Evolutionary conservation across 345 rosid genomes (phyloP).

Genomic region (Boechera retrofracta): DNA sequence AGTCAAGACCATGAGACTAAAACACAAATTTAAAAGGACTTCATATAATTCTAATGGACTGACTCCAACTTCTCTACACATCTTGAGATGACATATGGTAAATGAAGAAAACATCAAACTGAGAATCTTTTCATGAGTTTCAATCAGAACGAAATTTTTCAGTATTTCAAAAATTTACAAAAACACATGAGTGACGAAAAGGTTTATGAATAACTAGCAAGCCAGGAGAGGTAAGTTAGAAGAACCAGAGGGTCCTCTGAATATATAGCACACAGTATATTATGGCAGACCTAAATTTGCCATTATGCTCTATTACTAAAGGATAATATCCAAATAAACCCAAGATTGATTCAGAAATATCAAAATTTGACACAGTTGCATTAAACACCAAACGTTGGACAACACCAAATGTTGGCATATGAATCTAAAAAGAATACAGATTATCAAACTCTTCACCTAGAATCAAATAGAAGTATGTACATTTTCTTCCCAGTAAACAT

Average conservation of each 20-base stretch:
- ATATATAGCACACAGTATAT: background rate
- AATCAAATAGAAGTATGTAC: background rate
- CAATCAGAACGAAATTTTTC: background rate
- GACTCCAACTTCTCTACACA: conserved; percentile 3
- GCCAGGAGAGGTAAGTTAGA: background rate
- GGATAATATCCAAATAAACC: background rate
- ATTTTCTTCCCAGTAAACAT: conserved; percentile 1
- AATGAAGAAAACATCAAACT: conserved; percentile 6
- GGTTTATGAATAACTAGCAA: conserved; percentile 1
- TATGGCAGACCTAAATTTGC: background rate
- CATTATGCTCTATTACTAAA: background rate
- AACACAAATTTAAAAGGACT: background rate
- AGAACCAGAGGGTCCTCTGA: conserved; percentile 8
- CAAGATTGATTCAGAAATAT: background rate
- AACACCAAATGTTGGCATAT: background rate
- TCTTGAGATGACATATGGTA: conserved; percentile 14
- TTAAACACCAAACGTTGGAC: background rate
- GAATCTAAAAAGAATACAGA: conserved; percentile 4
- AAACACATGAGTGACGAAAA: background rate
- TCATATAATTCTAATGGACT: background rate
- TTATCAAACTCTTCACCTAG: background rate
- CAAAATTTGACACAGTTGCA: conserved; percentile 16
- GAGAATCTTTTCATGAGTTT: conserved; percentile 2
- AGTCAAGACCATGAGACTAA: conserved; percentile 19
- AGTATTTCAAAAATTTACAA: background rate